Base-by-base conservation (phyloP, 768 basidiomycete genomes). In the Phaeolepiota aurea region DNA sequence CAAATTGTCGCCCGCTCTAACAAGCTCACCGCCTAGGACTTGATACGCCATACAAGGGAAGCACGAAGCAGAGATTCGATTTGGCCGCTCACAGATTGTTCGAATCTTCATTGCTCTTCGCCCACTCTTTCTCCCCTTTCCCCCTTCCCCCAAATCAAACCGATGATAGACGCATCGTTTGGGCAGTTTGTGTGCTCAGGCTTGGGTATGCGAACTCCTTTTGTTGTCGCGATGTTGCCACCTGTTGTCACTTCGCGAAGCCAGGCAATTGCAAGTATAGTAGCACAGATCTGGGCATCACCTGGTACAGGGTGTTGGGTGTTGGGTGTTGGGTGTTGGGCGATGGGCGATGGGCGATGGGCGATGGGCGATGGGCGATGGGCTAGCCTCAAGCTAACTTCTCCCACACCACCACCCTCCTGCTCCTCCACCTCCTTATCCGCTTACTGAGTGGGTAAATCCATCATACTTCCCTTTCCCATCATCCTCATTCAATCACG, bases 391-490 rank as follows among this genome's bases (percentile, higher is more conserved):
- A n/a, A n/a, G n/a, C n/a, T n/a, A n/a, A n/a, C n/a, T n/a, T n/a
- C n/a, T n/a, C n/a, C n/a, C n/a, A n/a, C n/a, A n/a, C n/a, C n/a
- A 28, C 25, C 7, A 31, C 7, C 5, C 18, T 40, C 38, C 31
- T 25, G 15, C 22, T 25, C 9, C 18, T 31, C 38, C 38, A 40
- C 38, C 35, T 38, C 33, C 4, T 36, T 21, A 35, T 42, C 41
- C 44, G 44, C 41, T 20, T 33, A 16, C n/a, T 28, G 25, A 28
- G 25, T n/a, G 25, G 25, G 7, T 7, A 7, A 28, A 28, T 28
- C 7, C 25, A 28, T 28, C 25, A 28, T n/a, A n/a, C n/a, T n/a
- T n/a, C n/a, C n/a, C n/a, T n/a, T n/a, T n/a, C n/a, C n/a, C n/a
- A n/a, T n/a, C n/a, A n/a, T n/a, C n/a, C n/a, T n/a, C n/a, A n/a